Conservation (phyloP, 345 rosid species). For the Brassica napus region Da-Ae NC_063444.1:44884501-44885000, state of each 20-base stretch:
- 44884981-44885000: slow-evolving; percentile 30
- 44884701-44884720: slow-evolving; percentile 44
- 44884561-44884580: slow-evolving; percentile 89
- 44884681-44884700: slow-evolving; percentile 32
- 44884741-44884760: slow-evolving; percentile 26
- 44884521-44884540: slow-evolving; percentile 92
- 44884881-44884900: background rate
- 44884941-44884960: background rate
- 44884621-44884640: slow-evolving; percentile 34
- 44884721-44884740: slow-evolving; percentile 47
- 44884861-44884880: slow-evolving; percentile 1
- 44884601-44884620: slow-evolving; percentile 81
- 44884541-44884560: slow-evolving; percentile 93
- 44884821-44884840: slow-evolving; percentile 32
- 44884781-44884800: slow-evolving; percentile 31
- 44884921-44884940: background rate
- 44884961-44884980: slow-evolving; percentile 13
- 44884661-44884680: slow-evolving; percentile 57
- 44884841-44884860: slow-evolving; percentile 21
- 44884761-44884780: slow-evolving; percentile 41
- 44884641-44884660: slow-evolving; percentile 51
- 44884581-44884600: slow-evolving; percentile 98
- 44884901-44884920: slow-evolving; percentile 35
- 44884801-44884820: slow-evolving; percentile 26
- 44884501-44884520: slow-evolving; percentile 94